These are phyloP conservation scores for Orbilia ellipsospora DNA, from an alignment of 2,329 filamentous ascomycete species.

Conservation along the genomic window DNA sequence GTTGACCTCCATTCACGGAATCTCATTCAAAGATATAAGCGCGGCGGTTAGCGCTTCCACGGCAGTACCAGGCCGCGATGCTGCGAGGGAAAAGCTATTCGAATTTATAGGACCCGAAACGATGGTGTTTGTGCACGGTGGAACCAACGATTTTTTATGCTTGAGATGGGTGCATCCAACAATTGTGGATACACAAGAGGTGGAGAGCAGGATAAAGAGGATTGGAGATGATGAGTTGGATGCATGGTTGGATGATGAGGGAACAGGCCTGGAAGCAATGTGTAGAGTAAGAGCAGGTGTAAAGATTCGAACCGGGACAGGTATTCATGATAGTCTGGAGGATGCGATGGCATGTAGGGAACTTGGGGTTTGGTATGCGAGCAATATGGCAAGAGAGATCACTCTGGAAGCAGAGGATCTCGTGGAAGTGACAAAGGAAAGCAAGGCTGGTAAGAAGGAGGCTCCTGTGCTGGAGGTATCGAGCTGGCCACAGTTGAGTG, in stretches of 20 bases:
- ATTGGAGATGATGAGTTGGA: constrained; percentile 50
- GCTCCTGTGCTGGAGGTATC: background rate
- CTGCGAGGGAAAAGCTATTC: constrained; percentile 64
- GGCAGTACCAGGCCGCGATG: constrained; percentile 64
- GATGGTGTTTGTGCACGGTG: constrained; percentile 66
- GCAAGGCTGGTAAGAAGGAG: background rate
- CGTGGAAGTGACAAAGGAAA: background rate
- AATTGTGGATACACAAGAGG: constrained; percentile 65
- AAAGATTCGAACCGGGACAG: constrained; percentile 49
- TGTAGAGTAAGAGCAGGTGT: constrained; percentile 40
- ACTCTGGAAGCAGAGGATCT: background rate
- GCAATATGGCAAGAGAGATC: constrained; percentile 31
- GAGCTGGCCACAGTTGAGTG: background rate
- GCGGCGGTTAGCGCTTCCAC: constrained; percentile 60
- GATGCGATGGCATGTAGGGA: constrained; percentile 65
- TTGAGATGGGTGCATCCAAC: constrained; percentile 66
- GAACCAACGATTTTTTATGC: constrained; percentile 63
- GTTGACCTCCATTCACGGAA: constrained; percentile 68
- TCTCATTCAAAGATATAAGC: constrained; percentile 63
- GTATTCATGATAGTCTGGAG: constrained; percentile 65
- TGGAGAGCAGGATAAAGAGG: constrained; percentile 47
- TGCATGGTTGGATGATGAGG: constrained; percentile 43
- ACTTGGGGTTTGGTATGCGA: constrained; percentile 63
- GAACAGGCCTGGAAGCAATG: constrained; percentile 40
- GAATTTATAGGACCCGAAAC: constrained; percentile 65